Evolutionary conservation across 495 filamentous ascomycete species (phyloP).

Genomic region (Talaromyces borbonicus): DNA sequence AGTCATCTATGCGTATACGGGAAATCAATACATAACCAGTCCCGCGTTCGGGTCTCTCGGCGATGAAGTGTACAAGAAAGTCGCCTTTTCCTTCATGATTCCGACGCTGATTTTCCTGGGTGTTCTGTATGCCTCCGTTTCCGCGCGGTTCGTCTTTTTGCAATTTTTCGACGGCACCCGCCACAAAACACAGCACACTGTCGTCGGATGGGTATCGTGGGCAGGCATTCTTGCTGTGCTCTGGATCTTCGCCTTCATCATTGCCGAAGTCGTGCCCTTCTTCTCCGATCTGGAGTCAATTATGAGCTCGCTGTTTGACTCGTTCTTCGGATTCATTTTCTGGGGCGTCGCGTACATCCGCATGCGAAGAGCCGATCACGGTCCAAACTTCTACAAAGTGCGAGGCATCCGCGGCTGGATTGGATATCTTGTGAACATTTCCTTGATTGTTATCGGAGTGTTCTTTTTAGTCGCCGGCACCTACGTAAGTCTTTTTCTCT

Average conservation of each 20-base stretch:
- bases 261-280: slow-evolving; percentile 85
- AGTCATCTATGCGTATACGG: slow-evolving; percentile 71
- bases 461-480: slow-evolving; percentile 71
- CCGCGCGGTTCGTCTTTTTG: slow-evolving; percentile 81
- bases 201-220: slow-evolving; percentile 76
- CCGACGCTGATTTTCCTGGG: slow-evolving; percentile 85
- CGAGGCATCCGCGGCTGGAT: slow-evolving; percentile 51
- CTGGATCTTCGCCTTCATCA: slow-evolving; percentile 73
- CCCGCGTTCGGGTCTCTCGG: slow-evolving; percentile 76
- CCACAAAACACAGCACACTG: slow-evolving; percentile 67
- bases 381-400: slow-evolving; percentile 46
- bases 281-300: slow-evolving; percentile 74
- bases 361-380: slow-evolving; percentile 64
- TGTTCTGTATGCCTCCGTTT: slow-evolving; percentile 79
- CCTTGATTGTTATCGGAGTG: slow-evolving; percentile 59
- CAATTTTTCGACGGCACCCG: slow-evolving; percentile 65
- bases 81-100: slow-evolving; percentile 86
- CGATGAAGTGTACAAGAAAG: slow-evolving; percentile 63
- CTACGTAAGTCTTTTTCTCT: slow-evolving; percentile 48
- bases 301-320: slow-evolving; percentile 86
- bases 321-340: slow-evolving; percentile 91
- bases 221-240: slow-evolving; percentile 58
- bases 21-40: slow-evolving; percentile 70
- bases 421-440: slow-evolving; percentile 53
- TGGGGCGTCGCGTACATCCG: slow-evolving; percentile 83